Percentiles rank a stretch among this genome's conserved stretches.
phyloP scores from a whole-genome alignment of 176 grass and related monocot genomes.

The Saccharum officinarum region DNA sequence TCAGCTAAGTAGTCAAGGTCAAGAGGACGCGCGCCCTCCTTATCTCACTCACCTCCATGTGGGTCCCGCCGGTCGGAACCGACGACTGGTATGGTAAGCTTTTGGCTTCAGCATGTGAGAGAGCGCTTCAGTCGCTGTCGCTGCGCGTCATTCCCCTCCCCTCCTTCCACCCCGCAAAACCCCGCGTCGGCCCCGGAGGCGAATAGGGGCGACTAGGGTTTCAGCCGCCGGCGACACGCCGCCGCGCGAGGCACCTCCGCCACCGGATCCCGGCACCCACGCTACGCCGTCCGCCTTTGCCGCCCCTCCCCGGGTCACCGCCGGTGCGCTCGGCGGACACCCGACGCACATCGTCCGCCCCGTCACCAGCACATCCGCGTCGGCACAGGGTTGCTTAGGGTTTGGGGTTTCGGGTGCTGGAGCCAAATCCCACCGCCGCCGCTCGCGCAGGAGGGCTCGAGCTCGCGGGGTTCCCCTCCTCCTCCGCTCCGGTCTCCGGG shows the following conservation, averaged over 20 bases:
- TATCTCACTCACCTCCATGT: background rate
- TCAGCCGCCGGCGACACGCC: background rate
- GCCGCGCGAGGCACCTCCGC: background rate
- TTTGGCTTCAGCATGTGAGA: no score
- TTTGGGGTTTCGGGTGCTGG: background rate
- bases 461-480: background rate
- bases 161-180: conserved; percentile 12
- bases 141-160: background rate
- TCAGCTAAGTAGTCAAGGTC: background rate
- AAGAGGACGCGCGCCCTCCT: background rate
- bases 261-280: background rate
- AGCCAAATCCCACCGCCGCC: background rate
- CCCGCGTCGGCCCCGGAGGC: conserved; percentile 8
- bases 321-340: background rate
- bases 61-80: background rate
- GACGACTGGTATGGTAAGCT: background rate
- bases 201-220: conserved; percentile 33
- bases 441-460: background rate
- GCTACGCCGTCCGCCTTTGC: background rate
- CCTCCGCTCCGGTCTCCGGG: background rate
- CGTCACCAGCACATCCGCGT: background rate
- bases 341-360: background rate
- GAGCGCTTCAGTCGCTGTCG: background rate
- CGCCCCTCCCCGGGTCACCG: background rate
- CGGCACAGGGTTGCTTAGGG: background rate